Evolutionary conservation across 1,139 yeast species (phyloP), one percentile per base, ranked within the genome.

Genomic region (Blastobotrys petasosporus): DNA sequence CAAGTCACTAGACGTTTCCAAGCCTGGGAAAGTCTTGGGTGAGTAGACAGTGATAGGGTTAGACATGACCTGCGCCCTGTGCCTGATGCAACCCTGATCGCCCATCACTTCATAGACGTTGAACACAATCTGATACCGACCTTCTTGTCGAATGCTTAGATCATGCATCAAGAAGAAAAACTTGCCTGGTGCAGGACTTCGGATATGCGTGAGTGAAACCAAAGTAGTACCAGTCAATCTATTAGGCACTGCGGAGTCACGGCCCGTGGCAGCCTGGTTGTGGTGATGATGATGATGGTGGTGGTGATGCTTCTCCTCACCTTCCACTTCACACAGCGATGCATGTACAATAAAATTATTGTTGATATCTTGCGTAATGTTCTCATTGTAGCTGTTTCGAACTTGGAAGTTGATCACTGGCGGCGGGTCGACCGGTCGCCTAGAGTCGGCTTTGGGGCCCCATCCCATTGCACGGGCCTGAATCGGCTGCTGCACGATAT

Each of bases 11-110:
- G 63, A 56, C 11, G 62, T 63, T 40, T 57, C 66, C 41, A 65
- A 56, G 2, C 69, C 69, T 12, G 68, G 69, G 49, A 65, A 65
- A 39, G 61, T 58, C 47, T 66, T 66, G 23, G 68, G 68, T 2
- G 66, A 58, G 53, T 62, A 65, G 13, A 64, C 69, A 4, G 62
- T 58, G 39, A 65, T 53, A 30, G 57, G 51, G 33, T 57, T 52
- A 7, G 64, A 57, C 40, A 52, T 45, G 12, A 53, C 51, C 40
- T 56, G 58, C 5, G 60, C 62, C 6, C 66, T 54, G 44, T 50
- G 61, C 42, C 37, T 48, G 32, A 57, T 48, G 12, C 32, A 31
- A 11, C 54, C 51, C 10, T 51, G 49, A 12, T 49, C 51, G 12
- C 59, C 47, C 34, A 56, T 47, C 13, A 59, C 53, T 46, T 62